Evolutionary conservation across 108 stramenopile species (phyloP), one percentile per base, ranked within the genome.

Genomic region (Stephanodiscus minutulus): DNA sequence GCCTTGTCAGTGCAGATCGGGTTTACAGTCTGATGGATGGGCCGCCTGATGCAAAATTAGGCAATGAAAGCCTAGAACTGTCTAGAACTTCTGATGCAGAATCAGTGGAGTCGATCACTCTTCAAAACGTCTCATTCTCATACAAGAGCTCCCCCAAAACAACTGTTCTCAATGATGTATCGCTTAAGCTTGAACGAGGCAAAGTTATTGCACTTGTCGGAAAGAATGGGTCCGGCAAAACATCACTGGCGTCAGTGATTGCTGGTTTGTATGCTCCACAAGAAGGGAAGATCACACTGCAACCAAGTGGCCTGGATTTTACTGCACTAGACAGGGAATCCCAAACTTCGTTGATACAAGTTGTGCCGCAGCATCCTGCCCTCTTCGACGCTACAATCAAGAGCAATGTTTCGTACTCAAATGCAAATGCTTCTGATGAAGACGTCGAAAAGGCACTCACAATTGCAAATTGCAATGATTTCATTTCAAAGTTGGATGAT

Each of bases 281-380:
- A 31, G 57, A 28, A 31, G 88, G 98, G 59, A 25, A 54, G 29
- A 74, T 93, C 5, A 53, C 64, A 39, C 25, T 76, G 11, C 72
- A 84, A 75, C 81, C 82, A 55, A 65, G 55, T 69, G 74, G 80
- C 12, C 24, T 60, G 21, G 48, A 71, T 41, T 76, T 85, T 61
- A 81, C 71, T 37, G 70, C 77, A 29, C 48, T 87, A 43, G 68
- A 79, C 61, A 82, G 86, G 48, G 18, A 60, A 35, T 73, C 72
- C 18, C 85, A 86, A 73, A 68, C 82, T 41, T 60, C 82, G 18
- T 67, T 90, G 56, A 80, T 99, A 7, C 96, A 97, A 53, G 82
- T 98, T 7, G 97, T 99, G n/a, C 91, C 93, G 15, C 98, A 99
- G 77, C 83, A 90, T 53, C 83, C 95, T 27, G 85, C 83, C 11